Conservation (phyloP, 805 yeast species). For the Hanseniaspora valbyensis region DNA sequence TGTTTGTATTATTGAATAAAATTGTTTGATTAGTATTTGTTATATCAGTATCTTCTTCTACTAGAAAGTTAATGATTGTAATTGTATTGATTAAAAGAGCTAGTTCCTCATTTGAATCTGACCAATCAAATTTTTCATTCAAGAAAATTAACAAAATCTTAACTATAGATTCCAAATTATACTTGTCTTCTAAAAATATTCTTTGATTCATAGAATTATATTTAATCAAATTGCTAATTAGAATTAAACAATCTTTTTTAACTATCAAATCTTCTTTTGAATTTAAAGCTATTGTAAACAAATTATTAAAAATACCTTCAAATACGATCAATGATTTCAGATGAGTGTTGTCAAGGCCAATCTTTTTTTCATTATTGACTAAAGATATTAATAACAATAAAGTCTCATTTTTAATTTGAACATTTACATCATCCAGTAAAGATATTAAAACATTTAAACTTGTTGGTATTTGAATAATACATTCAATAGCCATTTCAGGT, state of each 20-base stretch:
- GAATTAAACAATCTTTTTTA: constrained; percentile 65
- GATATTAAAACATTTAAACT: constrained; percentile 68
- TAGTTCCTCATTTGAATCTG: constrained; percentile 32
- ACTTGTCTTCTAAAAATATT: constrained; percentile 61
- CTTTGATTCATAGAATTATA: constrained; percentile 87
- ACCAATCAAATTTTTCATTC: constrained; percentile 25
- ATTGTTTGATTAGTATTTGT: constrained; percentile 50
- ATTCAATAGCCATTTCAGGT: constrained; percentile 59
- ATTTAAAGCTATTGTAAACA: constrained; percentile 66
- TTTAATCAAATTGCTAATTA: constrained; percentile 59
- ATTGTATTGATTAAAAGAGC: constrained; percentile 52
- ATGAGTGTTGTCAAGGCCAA: constrained; percentile 42
- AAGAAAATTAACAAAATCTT: constrained; percentile 63
- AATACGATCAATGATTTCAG: constrained; percentile 90
- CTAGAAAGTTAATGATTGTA: constrained; percentile 63
- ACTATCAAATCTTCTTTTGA: constrained; percentile 86
- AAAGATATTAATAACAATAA: constrained; percentile 73
- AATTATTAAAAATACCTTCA: constrained; percentile 76
- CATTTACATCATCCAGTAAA: constrained; percentile 53
- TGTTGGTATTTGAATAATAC: constrained; percentile 59
- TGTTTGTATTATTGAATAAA: constrained; percentile 43
- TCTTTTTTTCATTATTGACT: constrained; percentile 40
- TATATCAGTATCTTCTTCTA: constrained; percentile 59
- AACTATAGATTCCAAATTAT: constrained; percentile 44
- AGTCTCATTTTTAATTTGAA: constrained; percentile 82